Conservation (phyloP, 78 protist species). For the Dictyostelium intermedium region DNA sequence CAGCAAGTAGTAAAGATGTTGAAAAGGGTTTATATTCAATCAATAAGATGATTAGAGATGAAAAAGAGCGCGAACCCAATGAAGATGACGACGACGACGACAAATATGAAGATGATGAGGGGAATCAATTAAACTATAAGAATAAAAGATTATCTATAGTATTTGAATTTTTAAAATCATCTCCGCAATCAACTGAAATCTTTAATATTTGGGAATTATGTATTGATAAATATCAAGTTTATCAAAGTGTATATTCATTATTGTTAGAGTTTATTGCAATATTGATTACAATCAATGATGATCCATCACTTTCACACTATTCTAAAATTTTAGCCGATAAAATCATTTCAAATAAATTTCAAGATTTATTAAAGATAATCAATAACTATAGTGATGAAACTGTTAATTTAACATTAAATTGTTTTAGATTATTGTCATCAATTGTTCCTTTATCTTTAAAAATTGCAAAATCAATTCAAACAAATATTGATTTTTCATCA, state of each 20-base stretch:
- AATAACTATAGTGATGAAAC: not conserved
- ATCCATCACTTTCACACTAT: slow-evolving; percentile 2
- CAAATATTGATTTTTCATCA: slow-evolving; percentile 30
- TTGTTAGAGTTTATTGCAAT: slow-evolving; percentile 47
- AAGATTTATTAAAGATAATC: not conserved
- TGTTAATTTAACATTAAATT: not conserved
- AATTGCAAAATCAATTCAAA: slow-evolving; percentile 36
- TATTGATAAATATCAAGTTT: slow-evolving; percentile 38
- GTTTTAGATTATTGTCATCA: slow-evolving; percentile 30
- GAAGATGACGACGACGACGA: not conserved
- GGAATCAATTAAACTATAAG: not conserved
- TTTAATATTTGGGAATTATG: slow-evolving; percentile 36
- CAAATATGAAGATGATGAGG: not conserved
- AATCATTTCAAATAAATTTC: not conserved
- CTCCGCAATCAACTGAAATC: not conserved
- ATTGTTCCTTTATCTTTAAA: slow-evolving; percentile 17
- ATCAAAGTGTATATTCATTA: not conserved
- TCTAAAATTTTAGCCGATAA: slow-evolving; percentile 14
- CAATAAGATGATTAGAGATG: slow-evolving; percentile 25
- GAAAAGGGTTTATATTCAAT: slow-evolving; percentile 32
- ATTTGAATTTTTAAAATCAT: slow-evolving; percentile 24
- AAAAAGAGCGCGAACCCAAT: not conserved
- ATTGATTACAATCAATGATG: slow-evolving; percentile 38
- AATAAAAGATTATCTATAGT: not conserved
- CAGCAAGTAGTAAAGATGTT: slow-evolving; percentile 1